Percentiles rank a stretch among this genome's conserved stretches.
These are phyloP conservation scores for Coelastrella sp. DNA, from an alignment of 139 green algal genomes.

Conservation along the genomic window DNA sequence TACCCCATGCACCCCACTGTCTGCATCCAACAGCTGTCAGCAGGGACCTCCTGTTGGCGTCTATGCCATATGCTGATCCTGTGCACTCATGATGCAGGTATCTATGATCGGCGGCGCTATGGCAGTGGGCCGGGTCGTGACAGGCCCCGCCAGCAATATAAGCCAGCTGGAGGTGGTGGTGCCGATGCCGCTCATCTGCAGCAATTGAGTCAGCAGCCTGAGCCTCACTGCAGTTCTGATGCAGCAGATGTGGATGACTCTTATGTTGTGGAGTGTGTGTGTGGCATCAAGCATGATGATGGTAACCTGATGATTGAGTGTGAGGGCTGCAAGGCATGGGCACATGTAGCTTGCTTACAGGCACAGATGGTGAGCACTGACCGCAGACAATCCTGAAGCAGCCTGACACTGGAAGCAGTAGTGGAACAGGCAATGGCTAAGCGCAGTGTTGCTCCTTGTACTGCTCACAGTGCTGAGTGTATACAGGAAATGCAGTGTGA, in stretches of 20 bases:
- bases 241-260: background rate
- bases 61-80: no score
- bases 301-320: conserved; percentile 84
- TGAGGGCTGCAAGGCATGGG: conserved; percentile 75
- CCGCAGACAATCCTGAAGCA: background rate
- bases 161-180: background rate
- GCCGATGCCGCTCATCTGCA: background rate
- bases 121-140: background rate
- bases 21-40: no score
- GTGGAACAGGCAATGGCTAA: background rate
- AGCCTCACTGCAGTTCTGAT: background rate
- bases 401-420: background rate
- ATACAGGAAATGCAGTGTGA: no score
- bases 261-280: conserved; percentile 71
- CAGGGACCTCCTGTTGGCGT: no score
- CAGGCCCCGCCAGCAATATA: background rate
- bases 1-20: no score
- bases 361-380: conserved; percentile 42
- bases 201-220: background rate
- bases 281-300: conserved; percentile 73
- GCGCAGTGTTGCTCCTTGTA: background rate
- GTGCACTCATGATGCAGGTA: background rate
- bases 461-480: no score
- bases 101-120: conserved; percentile 49
- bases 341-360: conserved; percentile 67